These are phyloP conservation scores for Xylaria sp. DNA, from an alignment of 2,329 filamentous ascomycete genomes.

Conservation along the genomic window DNA sequence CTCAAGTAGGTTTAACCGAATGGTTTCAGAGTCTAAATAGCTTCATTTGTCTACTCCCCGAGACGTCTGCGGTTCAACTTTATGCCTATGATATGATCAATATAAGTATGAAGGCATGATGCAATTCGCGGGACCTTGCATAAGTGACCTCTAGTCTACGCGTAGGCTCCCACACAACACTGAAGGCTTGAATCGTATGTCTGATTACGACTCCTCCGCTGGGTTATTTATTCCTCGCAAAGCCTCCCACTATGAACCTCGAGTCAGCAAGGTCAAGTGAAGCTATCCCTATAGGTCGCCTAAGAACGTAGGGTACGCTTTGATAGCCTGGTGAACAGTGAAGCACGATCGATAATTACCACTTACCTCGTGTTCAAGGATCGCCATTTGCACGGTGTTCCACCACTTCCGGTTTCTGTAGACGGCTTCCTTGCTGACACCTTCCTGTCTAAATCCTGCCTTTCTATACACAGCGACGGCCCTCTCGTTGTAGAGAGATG, in stretches of 20 bases:
- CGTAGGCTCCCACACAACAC: too few species aligned
- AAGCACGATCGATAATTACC: slow-evolving; percentile 28
- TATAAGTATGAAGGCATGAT: too few species aligned
- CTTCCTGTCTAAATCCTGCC: slow-evolving; percentile 59
- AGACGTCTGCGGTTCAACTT: too few species aligned
- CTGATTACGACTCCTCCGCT: not conserved
- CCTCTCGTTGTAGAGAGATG: slow-evolving; percentile 56
- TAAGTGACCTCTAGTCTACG: too few species aligned
- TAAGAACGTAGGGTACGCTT: too few species aligned
- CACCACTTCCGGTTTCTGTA: slow-evolving; percentile 58
- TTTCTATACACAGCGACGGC: slow-evolving; percentile 57
- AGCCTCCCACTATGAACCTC: slow-evolving; percentile 41
- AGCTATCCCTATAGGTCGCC: too few species aligned
- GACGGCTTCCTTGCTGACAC: slow-evolving; percentile 54
- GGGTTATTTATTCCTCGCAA: slow-evolving; percentile 11
- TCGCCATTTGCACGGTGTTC: slow-evolving; percentile 51
- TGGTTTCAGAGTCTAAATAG: too few species aligned
- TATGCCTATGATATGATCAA: too few species aligned
- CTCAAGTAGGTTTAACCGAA: too few species aligned
- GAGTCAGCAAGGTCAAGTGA: not conserved
- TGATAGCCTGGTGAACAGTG: not conserved
- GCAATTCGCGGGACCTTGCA: too few species aligned
- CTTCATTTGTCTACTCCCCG: too few species aligned
- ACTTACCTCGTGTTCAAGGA: slow-evolving; percentile 52
- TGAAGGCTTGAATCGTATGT: not conserved